Evolutionary conservation across 257 asterid species (phyloP), one percentile per base, ranked within the genome.

Genomic region (Primulina tabacum): DNA sequence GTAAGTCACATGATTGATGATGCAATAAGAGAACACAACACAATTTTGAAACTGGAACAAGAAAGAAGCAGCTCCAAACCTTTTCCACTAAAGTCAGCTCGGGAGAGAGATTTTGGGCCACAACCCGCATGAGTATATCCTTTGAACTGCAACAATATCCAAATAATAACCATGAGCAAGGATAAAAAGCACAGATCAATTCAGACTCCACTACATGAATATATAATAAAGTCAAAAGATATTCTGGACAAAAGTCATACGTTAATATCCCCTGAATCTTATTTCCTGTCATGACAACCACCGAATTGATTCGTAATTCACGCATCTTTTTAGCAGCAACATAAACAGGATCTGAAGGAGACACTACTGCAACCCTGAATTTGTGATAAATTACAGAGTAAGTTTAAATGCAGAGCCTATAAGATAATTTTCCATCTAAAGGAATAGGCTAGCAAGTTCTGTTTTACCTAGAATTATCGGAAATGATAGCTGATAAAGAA

Each of bases 271-370:
- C 97, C 79, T 84, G 94, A 74, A 89, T 84, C 74, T 75, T 80
- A 88, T 81, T 90, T 72, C 86, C 92, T 28, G 89, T 62, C 82
- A 78, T 80, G 67, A 93, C 60, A 62, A 93, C 74, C 65, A 85
- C 95, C 43, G 96, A 93, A 79, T 90, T 93, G 76, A 89, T 87
- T 72, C 96, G 84, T 65, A 84, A 78, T 58, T 93, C 97, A 59
- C 89, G 87, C 98, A 93, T 93, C 82, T 69, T 84, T 84, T 87
- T 93, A 58, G 98, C 95, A 80, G 98, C 97, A 80, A 87, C 85
- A 30, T 84, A 82, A 74, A 93, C 81, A 66, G 94, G 90, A 80
- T 90, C 97, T 60, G 97, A 88, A 71, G 89, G 89, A 56, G 82
- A 73, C 62, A 87, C 90, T 52, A 77, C 68, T 65, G 94, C 96